Conservation (phyloP, 345 rosid genomes). For the Geranium brycei region DNA sequence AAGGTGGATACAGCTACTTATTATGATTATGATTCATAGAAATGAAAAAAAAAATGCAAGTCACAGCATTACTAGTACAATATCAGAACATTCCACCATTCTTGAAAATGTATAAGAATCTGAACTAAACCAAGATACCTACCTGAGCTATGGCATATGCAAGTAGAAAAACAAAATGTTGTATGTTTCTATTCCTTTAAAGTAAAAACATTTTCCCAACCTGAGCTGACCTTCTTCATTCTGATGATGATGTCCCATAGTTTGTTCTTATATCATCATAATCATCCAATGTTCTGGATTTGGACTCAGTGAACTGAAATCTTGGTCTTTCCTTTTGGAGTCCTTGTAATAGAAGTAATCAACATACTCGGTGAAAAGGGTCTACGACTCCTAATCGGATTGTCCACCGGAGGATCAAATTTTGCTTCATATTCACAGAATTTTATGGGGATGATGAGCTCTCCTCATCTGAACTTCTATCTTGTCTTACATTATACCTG, state of each 20-base stretch:
- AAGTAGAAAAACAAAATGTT: too few species aligned
- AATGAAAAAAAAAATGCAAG: neutral
- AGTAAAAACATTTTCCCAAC: neutral
- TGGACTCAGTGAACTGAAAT: neutral
- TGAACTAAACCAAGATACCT: neutral
- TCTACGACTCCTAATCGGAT: neutral
- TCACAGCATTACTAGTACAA: neutral
- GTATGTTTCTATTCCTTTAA: neutral
- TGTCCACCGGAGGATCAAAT: neutral
- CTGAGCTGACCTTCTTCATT: neutral
- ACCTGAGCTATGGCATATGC: neutral
- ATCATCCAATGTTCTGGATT: neutral
- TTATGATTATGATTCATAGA: too few species aligned
- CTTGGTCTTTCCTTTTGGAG: too few species aligned
- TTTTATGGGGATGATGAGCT: slow-evolving; percentile 61
- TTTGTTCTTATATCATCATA: neutral
- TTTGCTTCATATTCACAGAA: slow-evolving; percentile 1
- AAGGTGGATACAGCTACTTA: neutral
- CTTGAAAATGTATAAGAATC: neutral
- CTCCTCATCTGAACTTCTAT: slow-evolving; percentile 70
- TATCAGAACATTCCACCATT: neutral
- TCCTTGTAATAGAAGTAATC: neutral
- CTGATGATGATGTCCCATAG: neutral
- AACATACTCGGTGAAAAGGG: neutral
- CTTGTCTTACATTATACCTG: slow-evolving; percentile 51